Percentiles rank a stretch among this genome's conserved stretches.
Evolutionary conservation across 305 asterid species (phyloP).

Genomic region (Solanum hybrid): DNA sequence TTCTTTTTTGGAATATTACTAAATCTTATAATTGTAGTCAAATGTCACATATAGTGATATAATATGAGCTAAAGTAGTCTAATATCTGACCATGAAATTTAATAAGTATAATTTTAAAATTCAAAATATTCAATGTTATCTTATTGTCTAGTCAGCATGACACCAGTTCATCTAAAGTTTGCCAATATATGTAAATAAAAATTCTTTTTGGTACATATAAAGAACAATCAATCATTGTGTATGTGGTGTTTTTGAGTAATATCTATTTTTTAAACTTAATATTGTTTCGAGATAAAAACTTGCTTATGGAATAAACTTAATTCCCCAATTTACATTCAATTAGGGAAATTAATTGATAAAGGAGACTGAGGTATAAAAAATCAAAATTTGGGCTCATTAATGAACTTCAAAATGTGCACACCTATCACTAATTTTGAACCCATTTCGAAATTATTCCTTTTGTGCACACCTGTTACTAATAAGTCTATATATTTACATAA

Average conservation of each 20-base stretch:
- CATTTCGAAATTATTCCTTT: neutral
- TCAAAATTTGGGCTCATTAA: neutral
- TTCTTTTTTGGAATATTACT: neutral
- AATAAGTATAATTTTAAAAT: neutral
- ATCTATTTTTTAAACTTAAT: neutral
- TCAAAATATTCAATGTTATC: neutral
- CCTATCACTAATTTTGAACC: neutral
- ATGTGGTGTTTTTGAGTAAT: neutral
- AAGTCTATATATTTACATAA: neutral
- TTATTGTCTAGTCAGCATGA: neutral
- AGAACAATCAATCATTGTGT: neutral
- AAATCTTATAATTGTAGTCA: neutral
- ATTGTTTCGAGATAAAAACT: neutral
- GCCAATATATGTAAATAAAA: neutral
- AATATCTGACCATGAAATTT: neutral
- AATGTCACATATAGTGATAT: neutral
- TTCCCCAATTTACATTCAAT: neutral
- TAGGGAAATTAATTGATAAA: neutral
- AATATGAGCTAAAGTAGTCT: neutral
- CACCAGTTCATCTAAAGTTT: neutral
- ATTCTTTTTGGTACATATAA: neutral
- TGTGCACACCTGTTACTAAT: neutral
- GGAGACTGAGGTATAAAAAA: neutral
- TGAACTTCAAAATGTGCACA: neutral
- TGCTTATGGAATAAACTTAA: neutral